Evolutionary conservation across 768 basidiomycete genomes (phyloP).

Genomic region (Pisolithus microcarpus): DNA sequence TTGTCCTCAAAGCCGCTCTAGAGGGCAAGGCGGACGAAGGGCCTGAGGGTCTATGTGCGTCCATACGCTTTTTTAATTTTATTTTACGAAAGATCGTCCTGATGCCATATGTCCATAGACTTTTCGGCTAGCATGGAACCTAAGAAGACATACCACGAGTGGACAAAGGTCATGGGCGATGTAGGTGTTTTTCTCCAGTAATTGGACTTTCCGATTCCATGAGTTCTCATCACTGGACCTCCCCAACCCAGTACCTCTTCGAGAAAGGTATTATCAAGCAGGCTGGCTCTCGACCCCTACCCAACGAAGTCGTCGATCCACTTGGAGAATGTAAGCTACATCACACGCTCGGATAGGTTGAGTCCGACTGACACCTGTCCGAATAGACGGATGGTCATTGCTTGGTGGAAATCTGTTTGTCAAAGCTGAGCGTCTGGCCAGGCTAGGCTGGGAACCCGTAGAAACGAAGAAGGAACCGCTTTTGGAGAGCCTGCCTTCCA

Average conservation of each 20-base stretch:
- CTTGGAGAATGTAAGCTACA: slow-evolving; percentile 32
- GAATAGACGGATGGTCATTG: slow-evolving; percentile 34
- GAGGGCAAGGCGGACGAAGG: slow-evolving; percentile 38
- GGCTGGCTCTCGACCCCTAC: slow-evolving; percentile 28
- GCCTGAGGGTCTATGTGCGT: slow-evolving; percentile 35
- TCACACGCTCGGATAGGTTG: neutral
- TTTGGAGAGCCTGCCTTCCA: slow-evolving; percentile 23
- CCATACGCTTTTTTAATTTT: neutral
- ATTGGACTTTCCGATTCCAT: neutral
- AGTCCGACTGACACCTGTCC: neutral
- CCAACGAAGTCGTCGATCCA: slow-evolving; percentile 28
- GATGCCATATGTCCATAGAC: slow-evolving; percentile 19
- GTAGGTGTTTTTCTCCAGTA: slow-evolving; percentile 15
- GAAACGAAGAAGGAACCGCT: slow-evolving; percentile 21
- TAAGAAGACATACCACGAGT: slow-evolving; percentile 24
- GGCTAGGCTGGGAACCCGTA: slow-evolving; percentile 34
- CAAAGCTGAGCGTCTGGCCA: slow-evolving; percentile 29
- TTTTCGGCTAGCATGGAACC: slow-evolving; percentile 27
- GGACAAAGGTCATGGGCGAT: slow-evolving; percentile 31
- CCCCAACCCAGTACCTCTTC: slow-evolving; percentile 23
- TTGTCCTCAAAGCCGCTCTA: slow-evolving; percentile 33
- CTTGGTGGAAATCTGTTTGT: slow-evolving; percentile 33
- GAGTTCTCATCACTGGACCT: neutral
- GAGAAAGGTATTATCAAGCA: slow-evolving; percentile 28
- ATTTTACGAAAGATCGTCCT: neutral